phyloP scores from a whole-genome alignment of 2,329 filamentous ascomycete genomes.

The Salinomyces thailandicus region DNA sequence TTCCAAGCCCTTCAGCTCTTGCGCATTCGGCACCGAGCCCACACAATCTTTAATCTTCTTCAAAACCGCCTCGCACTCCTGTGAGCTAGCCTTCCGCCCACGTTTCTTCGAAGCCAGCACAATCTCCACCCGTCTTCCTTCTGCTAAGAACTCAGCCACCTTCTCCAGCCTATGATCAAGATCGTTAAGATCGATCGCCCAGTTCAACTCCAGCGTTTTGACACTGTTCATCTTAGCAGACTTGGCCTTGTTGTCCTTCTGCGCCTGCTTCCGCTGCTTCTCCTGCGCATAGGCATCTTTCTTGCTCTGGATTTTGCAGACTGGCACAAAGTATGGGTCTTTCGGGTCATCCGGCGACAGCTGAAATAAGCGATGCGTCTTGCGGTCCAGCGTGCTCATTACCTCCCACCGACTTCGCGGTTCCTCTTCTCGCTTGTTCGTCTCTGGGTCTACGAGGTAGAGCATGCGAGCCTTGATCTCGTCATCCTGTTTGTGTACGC shows the following conservation, averaged over 20 bases:
- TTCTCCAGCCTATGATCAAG: slow-evolving; percentile 59
- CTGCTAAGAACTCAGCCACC: slow-evolving; percentile 57
- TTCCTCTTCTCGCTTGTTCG: slow-evolving; percentile 26
- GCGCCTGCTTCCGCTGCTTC: slow-evolving; percentile 30
- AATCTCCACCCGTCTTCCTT: slow-evolving; percentile 67
- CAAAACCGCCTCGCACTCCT: slow-evolving; percentile 53
- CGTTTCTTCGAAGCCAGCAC: slow-evolving; percentile 57
- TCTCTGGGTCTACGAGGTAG: slow-evolving; percentile 32
- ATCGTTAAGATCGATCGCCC: slow-evolving; percentile 72
- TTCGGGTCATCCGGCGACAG: slow-evolving; percentile 26
- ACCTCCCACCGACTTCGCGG: slow-evolving; percentile 25
- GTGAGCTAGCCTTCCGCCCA: slow-evolving; percentile 47
- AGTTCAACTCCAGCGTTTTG: slow-evolving; percentile 84
- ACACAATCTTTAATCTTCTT: slow-evolving; percentile 38
- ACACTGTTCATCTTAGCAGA: slow-evolving; percentile 35
- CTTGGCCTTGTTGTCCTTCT: slow-evolving; percentile 37
- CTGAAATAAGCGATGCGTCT: slow-evolving; percentile 41
- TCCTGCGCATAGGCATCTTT: slow-evolving; percentile 39
- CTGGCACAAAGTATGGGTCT: slow-evolving; percentile 41
- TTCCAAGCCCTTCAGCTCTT: slow-evolving; percentile 36
- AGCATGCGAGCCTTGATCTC: slow-evolving; percentile 39
- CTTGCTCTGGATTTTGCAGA: slow-evolving; percentile 63
- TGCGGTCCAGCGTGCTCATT: slow-evolving; percentile 39
- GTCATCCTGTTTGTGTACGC: slow-evolving; percentile 35
- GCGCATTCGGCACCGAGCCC: slow-evolving; percentile 33